phyloP scores from a whole-genome alignment of 768 basidiomycete species.

The Dacryopinax spathularia region DNA sequence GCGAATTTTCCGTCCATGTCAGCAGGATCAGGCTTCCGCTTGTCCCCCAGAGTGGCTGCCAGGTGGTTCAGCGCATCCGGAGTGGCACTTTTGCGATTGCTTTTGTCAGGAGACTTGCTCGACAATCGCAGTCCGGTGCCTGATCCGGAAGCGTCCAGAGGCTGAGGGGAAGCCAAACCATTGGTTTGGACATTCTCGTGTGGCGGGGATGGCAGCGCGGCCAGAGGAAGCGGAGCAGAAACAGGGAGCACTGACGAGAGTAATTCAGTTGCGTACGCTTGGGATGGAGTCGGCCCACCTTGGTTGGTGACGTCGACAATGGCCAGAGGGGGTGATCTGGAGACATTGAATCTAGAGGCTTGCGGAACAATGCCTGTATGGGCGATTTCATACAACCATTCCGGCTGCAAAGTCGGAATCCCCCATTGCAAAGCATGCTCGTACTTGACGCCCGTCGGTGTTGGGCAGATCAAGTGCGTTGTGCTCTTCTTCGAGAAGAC shows the following conservation, averaged over 20 bases:
- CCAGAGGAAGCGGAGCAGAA: neutral
- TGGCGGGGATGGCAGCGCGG: conserved; percentile 25
- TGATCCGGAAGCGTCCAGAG: neutral
- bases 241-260: neutral
- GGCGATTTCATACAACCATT: conserved; percentile 55
- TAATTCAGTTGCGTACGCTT: neutral
- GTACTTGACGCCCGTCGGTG: conserved; percentile 55
- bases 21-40: conserved; percentile 32
- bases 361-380: conserved; percentile 29
- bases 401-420: conserved; percentile 52
- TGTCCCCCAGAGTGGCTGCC: conserved; percentile 54
- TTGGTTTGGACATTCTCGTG: conserved; percentile 30
- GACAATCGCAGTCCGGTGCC: neutral
- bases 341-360: neutral
- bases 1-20: conserved; percentile 28
- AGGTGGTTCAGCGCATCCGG: conserved; percentile 48
- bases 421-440: conserved; percentile 69
- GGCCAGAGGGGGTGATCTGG: neutral
- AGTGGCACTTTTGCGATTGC: conserved; percentile 17
- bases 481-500: conserved; percentile 44
- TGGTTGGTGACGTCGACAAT: neutral
- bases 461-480: conserved; percentile 72
- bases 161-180: conserved; percentile 20
- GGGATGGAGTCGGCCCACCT: neutral
- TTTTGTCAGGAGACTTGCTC: conserved; percentile 12